A percentile compares a stretch with the other conserved stretches of the same genome.
phyloP scores from a whole-genome alignment of 352 stramenopile species.

The Phytophthora constricta region DNA sequence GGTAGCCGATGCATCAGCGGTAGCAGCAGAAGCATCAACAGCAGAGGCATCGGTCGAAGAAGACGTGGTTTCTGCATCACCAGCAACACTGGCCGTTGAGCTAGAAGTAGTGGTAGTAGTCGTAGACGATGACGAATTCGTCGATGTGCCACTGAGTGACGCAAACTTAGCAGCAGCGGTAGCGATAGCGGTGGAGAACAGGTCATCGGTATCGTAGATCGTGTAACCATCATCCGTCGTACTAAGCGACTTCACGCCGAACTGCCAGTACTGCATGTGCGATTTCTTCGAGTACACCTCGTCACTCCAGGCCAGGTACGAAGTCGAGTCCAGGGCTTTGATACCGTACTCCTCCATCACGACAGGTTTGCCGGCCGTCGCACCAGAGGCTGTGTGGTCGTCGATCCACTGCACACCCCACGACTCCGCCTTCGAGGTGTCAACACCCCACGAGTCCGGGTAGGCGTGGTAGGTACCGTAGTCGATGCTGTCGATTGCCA shows the following conservation, averaged over 20 bases:
- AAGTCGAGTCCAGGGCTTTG: slow-evolving; percentile 30
- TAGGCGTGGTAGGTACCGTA: slow-evolving; percentile 46
- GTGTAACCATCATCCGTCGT: slow-evolving; percentile 36
- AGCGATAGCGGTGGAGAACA: slow-evolving; percentile 32
- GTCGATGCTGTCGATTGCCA: slow-evolving; percentile 38
- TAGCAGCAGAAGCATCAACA: slow-evolving; percentile 15
- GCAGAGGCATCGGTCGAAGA: neutral
- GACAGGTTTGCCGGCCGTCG: slow-evolving; percentile 34
- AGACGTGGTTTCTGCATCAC: slow-evolving; percentile 5
- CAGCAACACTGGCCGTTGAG: slow-evolving; percentile 20
- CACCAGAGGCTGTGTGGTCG: slow-evolving; percentile 35
- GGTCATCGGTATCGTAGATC: slow-evolving; percentile 30
- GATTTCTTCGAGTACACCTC: slow-evolving; percentile 32
- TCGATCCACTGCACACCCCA: slow-evolving; percentile 43
- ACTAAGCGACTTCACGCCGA: slow-evolving; percentile 38
- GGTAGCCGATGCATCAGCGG: slow-evolving; percentile 5
- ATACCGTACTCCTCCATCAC: slow-evolving; percentile 42
- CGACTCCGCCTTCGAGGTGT: slow-evolving; percentile 27
- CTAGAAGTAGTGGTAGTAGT: slow-evolving; percentile 10
- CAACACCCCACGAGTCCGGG: slow-evolving; percentile 41
- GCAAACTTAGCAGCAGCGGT: slow-evolving; percentile 35
- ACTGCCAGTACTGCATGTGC: slow-evolving; percentile 53
- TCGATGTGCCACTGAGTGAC: slow-evolving; percentile 22
- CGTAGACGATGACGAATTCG: slow-evolving; percentile 26
- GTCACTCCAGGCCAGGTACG: slow-evolving; percentile 40